phyloP scores from a whole-genome alignment of 805 yeast species.

The Suhomyces prunicola region DNA sequence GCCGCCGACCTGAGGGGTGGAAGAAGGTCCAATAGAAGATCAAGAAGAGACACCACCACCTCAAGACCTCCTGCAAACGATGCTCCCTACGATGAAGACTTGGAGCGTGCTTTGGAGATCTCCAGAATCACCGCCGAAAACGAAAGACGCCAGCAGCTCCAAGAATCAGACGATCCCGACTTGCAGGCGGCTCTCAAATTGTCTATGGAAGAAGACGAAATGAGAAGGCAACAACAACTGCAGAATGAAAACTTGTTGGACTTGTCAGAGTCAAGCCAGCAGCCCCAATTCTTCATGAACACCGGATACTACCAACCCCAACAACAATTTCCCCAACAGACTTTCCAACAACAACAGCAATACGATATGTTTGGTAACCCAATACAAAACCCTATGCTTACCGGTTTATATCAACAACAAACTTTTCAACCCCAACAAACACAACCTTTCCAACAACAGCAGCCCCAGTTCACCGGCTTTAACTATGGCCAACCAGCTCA shows the following conservation, averaged over 20 bases:
- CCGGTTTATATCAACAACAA: conserved; percentile 49
- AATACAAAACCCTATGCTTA: conserved; percentile 49
- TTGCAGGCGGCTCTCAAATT: conserved; percentile 66
- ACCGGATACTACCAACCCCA: conserved; percentile 25
- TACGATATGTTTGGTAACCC: conserved; percentile 70
- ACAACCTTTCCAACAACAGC: conserved; percentile 33
- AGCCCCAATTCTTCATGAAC: conserved; percentile 22
- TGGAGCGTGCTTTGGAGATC: conserved; percentile 76
- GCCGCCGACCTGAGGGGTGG: conserved; percentile 22
- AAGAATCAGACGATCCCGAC: conserved; percentile 54
- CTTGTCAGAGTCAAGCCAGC: conserved; percentile 41
- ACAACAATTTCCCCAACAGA: not conserved
- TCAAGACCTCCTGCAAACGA: conserved; percentile 15
- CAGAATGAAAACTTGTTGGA: conserved; percentile 52
- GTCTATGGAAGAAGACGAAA: conserved; percentile 74
- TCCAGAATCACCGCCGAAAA: conserved; percentile 80
- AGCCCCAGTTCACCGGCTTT: conserved; percentile 30
- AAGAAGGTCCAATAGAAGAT: conserved; percentile 29
- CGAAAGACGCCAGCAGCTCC: conserved; percentile 59
- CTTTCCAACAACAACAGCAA: conserved; percentile 31
- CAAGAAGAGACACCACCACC: conserved; percentile 17
- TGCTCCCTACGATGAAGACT: conserved; percentile 66
- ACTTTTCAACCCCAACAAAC: conserved; percentile 19
- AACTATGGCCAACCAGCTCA: conserved; percentile 26
- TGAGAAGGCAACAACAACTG: conserved; percentile 44